Conservation (phyloP, 495 filamentous ascomycete genomes). For the Xylaria castorea region DNA sequence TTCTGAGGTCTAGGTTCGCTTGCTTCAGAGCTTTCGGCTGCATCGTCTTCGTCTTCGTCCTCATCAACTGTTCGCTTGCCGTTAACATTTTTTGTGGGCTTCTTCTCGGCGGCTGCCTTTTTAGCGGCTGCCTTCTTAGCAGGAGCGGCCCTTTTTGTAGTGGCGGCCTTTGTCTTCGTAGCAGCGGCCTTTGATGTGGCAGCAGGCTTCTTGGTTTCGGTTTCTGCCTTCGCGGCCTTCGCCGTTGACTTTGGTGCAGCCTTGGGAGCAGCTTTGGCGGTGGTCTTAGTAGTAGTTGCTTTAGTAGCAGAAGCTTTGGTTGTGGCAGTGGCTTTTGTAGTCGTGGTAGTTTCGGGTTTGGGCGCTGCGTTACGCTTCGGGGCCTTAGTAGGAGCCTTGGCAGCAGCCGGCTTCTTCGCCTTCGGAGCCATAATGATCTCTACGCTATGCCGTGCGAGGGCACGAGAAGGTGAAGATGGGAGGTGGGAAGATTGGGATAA, state of each 20-base stretch:
- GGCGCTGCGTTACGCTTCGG: constrained; percentile 12
- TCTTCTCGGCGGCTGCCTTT: constrained; percentile 20
- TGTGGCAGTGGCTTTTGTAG: constrained; percentile 8
- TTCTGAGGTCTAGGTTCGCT: constrained; percentile 26
- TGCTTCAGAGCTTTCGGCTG: constrained; percentile 34
- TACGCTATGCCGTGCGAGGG: constrained; percentile 30
- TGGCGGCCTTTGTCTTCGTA: constrained; percentile 6
- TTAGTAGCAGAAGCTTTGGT: neutral
- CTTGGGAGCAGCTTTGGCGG: constrained; percentile 22
- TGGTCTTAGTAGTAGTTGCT: constrained; percentile 29
- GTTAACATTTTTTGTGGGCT: constrained; percentile 29
- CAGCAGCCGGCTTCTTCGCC: constrained; percentile 23
- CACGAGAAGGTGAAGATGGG: neutral
- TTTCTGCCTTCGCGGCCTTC: neutral
- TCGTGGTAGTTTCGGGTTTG: neutral
- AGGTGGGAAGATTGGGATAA: neutral
- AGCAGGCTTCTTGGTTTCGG: constrained; percentile 20
- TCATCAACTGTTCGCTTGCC: constrained; percentile 35
- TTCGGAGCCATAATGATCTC: constrained; percentile 23
- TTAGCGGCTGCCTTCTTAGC: constrained; percentile 29
- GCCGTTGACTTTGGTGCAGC: constrained; percentile 19
- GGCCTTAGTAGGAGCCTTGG: neutral
- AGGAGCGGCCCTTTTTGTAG: constrained; percentile 10
- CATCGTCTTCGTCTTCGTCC: constrained; percentile 17
- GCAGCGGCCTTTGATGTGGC: constrained; percentile 12